Conservation (phyloP, 345 rosid genomes). For the Nephelium lappaceum region DNA sequence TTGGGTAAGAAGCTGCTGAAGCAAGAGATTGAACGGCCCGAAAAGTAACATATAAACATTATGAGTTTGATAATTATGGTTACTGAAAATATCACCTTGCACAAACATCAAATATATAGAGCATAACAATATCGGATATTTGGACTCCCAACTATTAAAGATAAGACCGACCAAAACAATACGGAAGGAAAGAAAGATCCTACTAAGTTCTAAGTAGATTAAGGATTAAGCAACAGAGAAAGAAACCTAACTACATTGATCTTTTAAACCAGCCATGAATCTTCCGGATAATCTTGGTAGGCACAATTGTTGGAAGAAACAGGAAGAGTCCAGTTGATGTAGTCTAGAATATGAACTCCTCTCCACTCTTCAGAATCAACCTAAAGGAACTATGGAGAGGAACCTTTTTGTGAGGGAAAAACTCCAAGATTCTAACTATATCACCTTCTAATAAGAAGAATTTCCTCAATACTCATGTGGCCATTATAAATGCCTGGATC, state of each 20-base stretch:
- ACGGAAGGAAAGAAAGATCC: slow-evolving; percentile 56
- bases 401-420: slow-evolving; percentile 30
- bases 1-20: slow-evolving; percentile 27
- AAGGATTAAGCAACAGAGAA: slow-evolving; percentile 32
- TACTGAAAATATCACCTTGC: slow-evolving; percentile 23
- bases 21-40: slow-evolving; percentile 34
- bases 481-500: slow-evolving; percentile 97
- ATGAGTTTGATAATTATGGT: slow-evolving; percentile 31
- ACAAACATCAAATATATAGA: slow-evolving; percentile 28
- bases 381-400: slow-evolving; percentile 44
- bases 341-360: slow-evolving; percentile 35
- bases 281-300: slow-evolving; percentile 39
- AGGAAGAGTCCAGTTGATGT: slow-evolving; percentile 38
- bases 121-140: slow-evolving; percentile 35
- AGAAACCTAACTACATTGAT: slow-evolving; percentile 35
- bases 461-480: slow-evolving; percentile 51
- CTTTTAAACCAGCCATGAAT: slow-evolving; percentile 32
- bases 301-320: slow-evolving; percentile 35
- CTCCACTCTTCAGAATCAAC: slow-evolving; percentile 33
- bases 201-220: slow-evolving; percentile 46
- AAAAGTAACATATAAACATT: slow-evolving; percentile 30
- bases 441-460: slow-evolving; percentile 40
- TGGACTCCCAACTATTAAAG: slow-evolving; percentile 34
- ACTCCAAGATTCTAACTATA: slow-evolving; percentile 36
- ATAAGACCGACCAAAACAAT: slow-evolving; percentile 37